Base-by-base conservation (phyloP, 352 stramenopile genomes). In the Phytophthora megakarya region DNA sequence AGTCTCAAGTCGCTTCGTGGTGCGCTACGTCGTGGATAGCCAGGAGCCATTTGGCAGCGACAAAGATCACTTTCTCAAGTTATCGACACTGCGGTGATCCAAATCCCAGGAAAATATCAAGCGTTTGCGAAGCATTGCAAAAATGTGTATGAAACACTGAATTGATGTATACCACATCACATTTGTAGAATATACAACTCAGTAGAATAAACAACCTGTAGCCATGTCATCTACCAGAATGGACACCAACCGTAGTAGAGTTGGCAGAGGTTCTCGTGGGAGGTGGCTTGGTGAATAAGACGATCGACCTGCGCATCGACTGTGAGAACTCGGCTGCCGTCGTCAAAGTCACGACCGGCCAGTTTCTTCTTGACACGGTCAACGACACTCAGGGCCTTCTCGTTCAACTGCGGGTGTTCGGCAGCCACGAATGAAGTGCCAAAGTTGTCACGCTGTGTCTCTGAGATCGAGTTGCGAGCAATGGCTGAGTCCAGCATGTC, bases 331-430 rank as follows among this genome's bases (percentile, higher is more conserved):
- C 89, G 86, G n/a, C 75, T 71, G 51, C 84, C 87, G 53, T 94
- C 76, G 60, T 95, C 86, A 72, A 99, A 99, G 71, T 99, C 98
- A 5, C 96, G 96, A 10, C 98, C 98, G 3, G 90, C 97, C 25
- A 99, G 83, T 70, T 99, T 99, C 72, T 99, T 98, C 75, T 99
- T 97, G n/a, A 99, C 96, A 30, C 98, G 91, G 33, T 96, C 83
- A 48, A 99, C 97, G 46, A 99, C 97, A 56, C 96, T 97, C 33
- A 99, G 72, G 16, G 97, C 96, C 67, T 95, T 94, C 38, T 92
- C 88, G 57, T 94, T 96, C 61, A 96, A 70, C 65, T 96, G 86
- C 51, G 86, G 85, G 43, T 90, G 68, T 45, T 91, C 82, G 1
- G 79, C 75, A 13, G 77, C 67, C 25, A 86, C 74, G 21, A 90